Evolutionary conservation across 1,139 yeast species (phyloP).

Genomic region (Komagataea norvegica): DNA sequence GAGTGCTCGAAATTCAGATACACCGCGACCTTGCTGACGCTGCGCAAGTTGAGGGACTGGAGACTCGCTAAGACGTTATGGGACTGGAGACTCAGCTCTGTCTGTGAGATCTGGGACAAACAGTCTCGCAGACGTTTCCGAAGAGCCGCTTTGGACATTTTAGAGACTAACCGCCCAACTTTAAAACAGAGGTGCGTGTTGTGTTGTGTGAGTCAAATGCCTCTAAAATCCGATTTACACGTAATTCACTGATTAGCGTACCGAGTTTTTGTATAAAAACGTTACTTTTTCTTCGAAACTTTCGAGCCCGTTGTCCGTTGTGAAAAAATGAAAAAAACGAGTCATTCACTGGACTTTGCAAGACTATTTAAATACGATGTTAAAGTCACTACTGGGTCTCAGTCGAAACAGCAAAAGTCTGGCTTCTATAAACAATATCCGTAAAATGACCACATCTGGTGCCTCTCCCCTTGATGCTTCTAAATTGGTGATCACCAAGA

Average conservation of each 20-base stretch:
- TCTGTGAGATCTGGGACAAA: conserved; percentile 6
- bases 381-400: conserved; percentile 6
- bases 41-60: conserved; percentile 34
- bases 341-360: background rate
- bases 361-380: conserved; percentile 1
- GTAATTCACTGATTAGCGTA: too few relatives aligned
- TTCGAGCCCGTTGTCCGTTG: too few relatives aligned
- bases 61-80: conserved; percentile 30
- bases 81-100: conserved; percentile 22
- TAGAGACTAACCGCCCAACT: too few relatives aligned
- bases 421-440: background rate
- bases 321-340: background rate
- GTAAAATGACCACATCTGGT: conserved; percentile 10
- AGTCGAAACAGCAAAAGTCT: conserved; percentile 5
- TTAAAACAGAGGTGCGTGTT: too few relatives aligned
- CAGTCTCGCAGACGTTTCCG: conserved; percentile 9
- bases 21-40: conserved; percentile 49
- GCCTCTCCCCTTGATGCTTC: conserved; percentile 59
- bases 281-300: too few relatives aligned
- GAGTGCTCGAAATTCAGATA: conserved; percentile 64
- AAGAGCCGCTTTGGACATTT: conserved; percentile 3
- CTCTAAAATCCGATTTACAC: conserved; percentile 2
- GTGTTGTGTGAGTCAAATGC: background rate
- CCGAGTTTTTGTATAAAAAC: too few relatives aligned
- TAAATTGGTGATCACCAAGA: conserved; percentile 54